Percentiles rank a stretch among this genome's conserved stretches.
phyloP scores from a whole-genome alignment of 306 rosid genomes.

The Cucumis cinereus region DNA sequence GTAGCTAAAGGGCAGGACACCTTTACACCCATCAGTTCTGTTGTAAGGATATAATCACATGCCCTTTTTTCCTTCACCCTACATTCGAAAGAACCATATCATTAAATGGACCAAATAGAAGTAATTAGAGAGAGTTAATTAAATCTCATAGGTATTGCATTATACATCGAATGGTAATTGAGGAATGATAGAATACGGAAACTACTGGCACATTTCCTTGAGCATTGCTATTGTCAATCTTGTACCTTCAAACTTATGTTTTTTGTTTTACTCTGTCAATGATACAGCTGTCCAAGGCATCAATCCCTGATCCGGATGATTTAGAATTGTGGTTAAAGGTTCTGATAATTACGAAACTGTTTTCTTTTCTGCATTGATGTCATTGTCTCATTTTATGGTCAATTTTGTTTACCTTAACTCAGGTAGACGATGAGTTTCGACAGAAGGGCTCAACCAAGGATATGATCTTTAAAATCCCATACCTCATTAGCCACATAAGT shows the following conservation, averaged over 20 bases:
- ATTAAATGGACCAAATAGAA: neutral
- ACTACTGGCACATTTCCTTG: neutral
- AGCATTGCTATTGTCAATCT: neutral
- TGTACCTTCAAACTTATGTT: neutral
- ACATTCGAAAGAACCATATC: neutral
- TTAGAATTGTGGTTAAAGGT: conserved; percentile 91
- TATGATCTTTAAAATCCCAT: conserved; percentile 87
- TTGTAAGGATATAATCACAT: conserved; percentile 24
- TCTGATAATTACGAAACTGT: conserved; percentile 3
- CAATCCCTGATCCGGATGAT: conserved; percentile 67
- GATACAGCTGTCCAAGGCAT: conserved; percentile 62
- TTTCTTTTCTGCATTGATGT: neutral
- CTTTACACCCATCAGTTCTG: conserved; percentile 82
- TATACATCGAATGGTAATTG: neutral
- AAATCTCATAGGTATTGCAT: neutral
- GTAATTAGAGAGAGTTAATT: neutral
- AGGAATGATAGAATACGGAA: neutral
- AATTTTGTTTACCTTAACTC: conserved; percentile 12
- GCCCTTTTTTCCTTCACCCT: neutral
- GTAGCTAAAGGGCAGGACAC: conserved; percentile 92
- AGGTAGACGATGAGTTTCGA: conserved; percentile 81
- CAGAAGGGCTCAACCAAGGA: conserved; percentile 95
- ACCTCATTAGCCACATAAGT: conserved; percentile 80
- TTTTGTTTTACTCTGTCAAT: neutral
- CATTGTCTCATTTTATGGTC: conserved; percentile 7